phyloP scores from a whole-genome alignment of 495 filamentous ascomycete genomes.

The Podospora pseudoanserina region DNA sequence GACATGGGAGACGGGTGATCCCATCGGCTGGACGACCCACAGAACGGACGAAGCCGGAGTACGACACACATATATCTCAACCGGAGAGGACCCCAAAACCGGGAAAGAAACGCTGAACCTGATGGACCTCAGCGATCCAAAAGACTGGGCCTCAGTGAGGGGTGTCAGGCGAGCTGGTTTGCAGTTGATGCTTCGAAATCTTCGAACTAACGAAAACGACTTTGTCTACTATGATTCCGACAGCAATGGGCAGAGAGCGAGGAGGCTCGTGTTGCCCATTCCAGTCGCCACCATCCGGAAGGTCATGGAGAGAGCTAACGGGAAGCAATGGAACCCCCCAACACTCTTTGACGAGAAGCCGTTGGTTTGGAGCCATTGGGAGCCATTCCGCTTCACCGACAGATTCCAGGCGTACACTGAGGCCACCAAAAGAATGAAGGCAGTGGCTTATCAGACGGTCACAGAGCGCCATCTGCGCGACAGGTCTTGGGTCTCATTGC shows the following conservation, averaged over 20 bases:
- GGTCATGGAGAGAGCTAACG: slow-evolving; percentile 2
- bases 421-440: background rate
- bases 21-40: background rate
- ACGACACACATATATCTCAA: slow-evolving; percentile 3
- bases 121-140: background rate
- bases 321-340: slow-evolving; percentile 15
- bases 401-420: background rate
- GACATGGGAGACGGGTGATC: background rate
- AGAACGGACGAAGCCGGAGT: slow-evolving; percentile 10
- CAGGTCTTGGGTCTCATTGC: slow-evolving; percentile 15
- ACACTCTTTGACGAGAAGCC: background rate
- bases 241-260: slow-evolving; percentile 9
- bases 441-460: background rate
- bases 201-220: slow-evolving; percentile 22
- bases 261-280: slow-evolving; percentile 31
- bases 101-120: slow-evolving; percentile 8
- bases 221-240: slow-evolving; percentile 21
- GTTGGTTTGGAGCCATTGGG: background rate
- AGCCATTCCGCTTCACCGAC: background rate
- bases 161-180: slow-evolving; percentile 42
- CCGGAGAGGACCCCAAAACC: slow-evolving; percentile 10
- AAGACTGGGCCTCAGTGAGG: slow-evolving; percentile 26
- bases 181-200: slow-evolving; percentile 35
- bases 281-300: slow-evolving; percentile 10
- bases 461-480: slow-evolving; percentile 4